These are phyloP conservation scores for Trametes pubescens DNA, from an alignment of 1,284 basidiomycete genomes.

Conservation along the genomic window DNA sequence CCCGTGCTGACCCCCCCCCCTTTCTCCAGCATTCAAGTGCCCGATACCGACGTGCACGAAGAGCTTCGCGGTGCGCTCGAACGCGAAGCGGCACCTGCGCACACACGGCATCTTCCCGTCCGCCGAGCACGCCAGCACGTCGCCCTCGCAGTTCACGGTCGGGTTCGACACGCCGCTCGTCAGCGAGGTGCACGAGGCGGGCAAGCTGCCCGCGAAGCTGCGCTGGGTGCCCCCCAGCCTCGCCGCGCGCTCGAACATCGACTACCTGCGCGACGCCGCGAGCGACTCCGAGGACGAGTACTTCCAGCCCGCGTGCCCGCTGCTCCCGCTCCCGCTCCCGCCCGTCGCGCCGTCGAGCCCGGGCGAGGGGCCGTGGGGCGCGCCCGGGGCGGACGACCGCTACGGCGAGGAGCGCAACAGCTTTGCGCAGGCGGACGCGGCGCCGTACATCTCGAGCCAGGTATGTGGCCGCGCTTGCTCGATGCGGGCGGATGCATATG, in stretches of 20 bases:
- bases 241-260: slow-evolving; percentile 43
- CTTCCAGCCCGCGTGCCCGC: slow-evolving; percentile 41
- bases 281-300: slow-evolving; percentile 46
- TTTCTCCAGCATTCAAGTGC: slow-evolving; percentile 67
- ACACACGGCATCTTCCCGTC: slow-evolving; percentile 55
- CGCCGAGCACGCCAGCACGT: slow-evolving; percentile 40
- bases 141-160: slow-evolving; percentile 48
- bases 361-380: not conserved
- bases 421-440: slow-evolving; percentile 40
- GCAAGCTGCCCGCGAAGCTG: slow-evolving; percentile 50
- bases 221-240: slow-evolving; percentile 54
- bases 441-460: slow-evolving; percentile 48
- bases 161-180: slow-evolving; percentile 56
- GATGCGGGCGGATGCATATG: not conserved
- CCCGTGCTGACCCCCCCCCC: not conserved
- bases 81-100: slow-evolving; percentile 68
- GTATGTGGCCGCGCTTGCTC: slow-evolving; percentile 34
- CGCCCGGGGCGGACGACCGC: slow-evolving; percentile 34
- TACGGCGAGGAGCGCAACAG: slow-evolving; percentile 42
- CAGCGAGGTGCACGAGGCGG: slow-evolving; percentile 51
- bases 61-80: slow-evolving; percentile 69
- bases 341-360: slow-evolving; percentile 40
- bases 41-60: slow-evolving; percentile 60
- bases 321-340: slow-evolving; percentile 43
- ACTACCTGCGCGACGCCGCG: slow-evolving; percentile 36